Percentiles rank a stretch among this genome's conserved stretches.
These are phyloP conservation scores for Grosmannia huntii DNA, from an alignment of 2,329 filamentous ascomycete genomes.

Conservation along the genomic window DNA sequence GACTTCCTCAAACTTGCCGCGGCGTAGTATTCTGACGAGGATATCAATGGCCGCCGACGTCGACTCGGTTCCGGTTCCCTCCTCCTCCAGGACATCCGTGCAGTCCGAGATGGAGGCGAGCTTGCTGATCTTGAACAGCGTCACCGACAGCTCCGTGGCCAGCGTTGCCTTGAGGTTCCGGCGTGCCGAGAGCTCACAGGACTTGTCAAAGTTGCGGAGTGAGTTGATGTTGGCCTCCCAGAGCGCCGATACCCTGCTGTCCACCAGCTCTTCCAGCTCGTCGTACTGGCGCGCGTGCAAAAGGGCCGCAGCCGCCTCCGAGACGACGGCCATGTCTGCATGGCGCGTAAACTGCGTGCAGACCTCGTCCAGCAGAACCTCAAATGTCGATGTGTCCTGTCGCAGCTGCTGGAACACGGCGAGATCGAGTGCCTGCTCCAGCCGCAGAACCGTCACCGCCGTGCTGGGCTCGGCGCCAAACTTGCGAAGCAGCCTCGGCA, in stretches of 20 bases:
- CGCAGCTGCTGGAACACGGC: constrained; percentile 80
- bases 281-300: constrained; percentile 77
- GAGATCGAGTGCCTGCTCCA: constrained; percentile 78
- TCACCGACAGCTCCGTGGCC: constrained; percentile 59
- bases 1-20: constrained; percentile 56
- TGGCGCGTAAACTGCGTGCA: constrained; percentile 92
- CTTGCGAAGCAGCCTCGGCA: constrained; percentile 81
- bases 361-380: constrained; percentile 75
- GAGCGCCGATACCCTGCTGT: constrained; percentile 64
- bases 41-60: constrained; percentile 48
- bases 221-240: constrained; percentile 77
- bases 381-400: constrained; percentile 71
- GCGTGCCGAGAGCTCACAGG: constrained; percentile 57
- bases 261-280: constrained; percentile 75
- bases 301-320: constrained; percentile 70
- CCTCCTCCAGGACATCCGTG: constrained; percentile 58
- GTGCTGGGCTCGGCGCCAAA: constrained; percentile 84
- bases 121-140: constrained; percentile 67
- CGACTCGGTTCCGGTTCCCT: constrained; percentile 33
- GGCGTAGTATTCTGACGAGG: constrained; percentile 58
- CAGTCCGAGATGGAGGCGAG: constrained; percentile 70
- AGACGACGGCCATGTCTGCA: constrained; percentile 70
- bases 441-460: constrained; percentile 69
- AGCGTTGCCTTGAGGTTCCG: constrained; percentile 53
- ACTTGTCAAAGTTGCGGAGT: constrained; percentile 57